Conservation (phyloP, 306 rosid species). For the Vachellia pachyceras region DNA sequence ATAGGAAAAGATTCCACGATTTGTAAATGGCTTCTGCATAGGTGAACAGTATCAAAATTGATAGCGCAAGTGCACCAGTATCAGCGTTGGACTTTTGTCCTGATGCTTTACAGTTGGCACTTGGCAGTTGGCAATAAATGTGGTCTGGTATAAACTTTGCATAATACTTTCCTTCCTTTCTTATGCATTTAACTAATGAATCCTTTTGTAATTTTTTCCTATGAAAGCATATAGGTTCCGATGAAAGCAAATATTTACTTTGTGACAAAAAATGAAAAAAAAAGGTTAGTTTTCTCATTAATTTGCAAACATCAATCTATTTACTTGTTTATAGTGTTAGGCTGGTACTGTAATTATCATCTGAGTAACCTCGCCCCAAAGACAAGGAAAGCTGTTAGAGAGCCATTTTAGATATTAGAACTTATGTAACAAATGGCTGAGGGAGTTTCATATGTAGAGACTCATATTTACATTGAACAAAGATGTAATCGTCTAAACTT, state of each 20-base stretch:
- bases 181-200: conserved; percentile 34
- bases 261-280: conserved; percentile 65
- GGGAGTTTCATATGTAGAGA: not conserved
- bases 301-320: conserved; percentile 25
- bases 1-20: conserved; percentile 1
- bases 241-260: conserved; percentile 46
- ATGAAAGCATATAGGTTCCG: conserved; percentile 67
- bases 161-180: conserved; percentile 17
- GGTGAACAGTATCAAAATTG: conserved; percentile 58
- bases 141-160: conserved; percentile 66
- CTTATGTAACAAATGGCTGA: conserved; percentile 3
- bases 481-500: not conserved
- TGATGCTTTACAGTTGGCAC: conserved; percentile 56
- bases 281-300: conserved; percentile 56
- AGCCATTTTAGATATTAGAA: conserved; percentile 26
- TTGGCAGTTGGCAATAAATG: conserved; percentile 59
- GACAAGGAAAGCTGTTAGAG: conserved; percentile 22
- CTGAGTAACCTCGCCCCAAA: conserved; percentile 23
- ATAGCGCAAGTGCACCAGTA: conserved; percentile 53
- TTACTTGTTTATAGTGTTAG: conserved; percentile 28
- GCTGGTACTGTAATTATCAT: conserved; percentile 10
- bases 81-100: conserved; percentile 81
- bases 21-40: conserved; percentile 46
- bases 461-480: conserved; percentile 4
- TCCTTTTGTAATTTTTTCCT: conserved; percentile 35